A percentile compares a stretch with the other conserved stretches of the same genome.
Conservation (phyloP, 2,329 filamentous ascomycete species). For the Ramularia collo-cygni region DNA sequence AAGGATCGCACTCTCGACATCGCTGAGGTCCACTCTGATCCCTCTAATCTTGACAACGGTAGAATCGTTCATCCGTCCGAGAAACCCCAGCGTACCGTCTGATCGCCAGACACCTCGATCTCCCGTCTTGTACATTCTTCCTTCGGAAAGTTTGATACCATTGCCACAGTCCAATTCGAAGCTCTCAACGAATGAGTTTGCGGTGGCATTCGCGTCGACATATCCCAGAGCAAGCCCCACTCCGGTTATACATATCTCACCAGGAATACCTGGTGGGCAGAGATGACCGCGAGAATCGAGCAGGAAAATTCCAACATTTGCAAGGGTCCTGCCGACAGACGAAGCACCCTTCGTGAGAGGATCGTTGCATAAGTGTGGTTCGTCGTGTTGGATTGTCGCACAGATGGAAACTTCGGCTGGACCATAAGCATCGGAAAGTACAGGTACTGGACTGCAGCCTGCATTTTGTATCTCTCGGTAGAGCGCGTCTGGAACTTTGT, state of each 20-base stretch:
- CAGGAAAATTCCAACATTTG: slow-evolving; percentile 37
- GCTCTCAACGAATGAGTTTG: slow-evolving; percentile 9
- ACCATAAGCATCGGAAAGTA: slow-evolving; percentile 10
- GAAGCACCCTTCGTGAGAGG: slow-evolving; percentile 6
- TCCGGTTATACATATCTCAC: slow-evolving; percentile 40
- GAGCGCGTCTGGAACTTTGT: slow-evolving; percentile 18
- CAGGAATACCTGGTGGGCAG: slow-evolving; percentile 36
- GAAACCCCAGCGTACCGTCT: slow-evolving; percentile 32
- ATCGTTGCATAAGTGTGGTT: slow-evolving; percentile 1
- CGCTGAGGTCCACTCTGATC: slow-evolving; percentile 41
- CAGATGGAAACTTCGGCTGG: slow-evolving; percentile 14
- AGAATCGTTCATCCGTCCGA: slow-evolving; percentile 37
- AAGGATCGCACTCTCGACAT: slow-evolving; percentile 36
- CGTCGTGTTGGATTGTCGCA: slow-evolving; percentile 7
- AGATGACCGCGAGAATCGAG: slow-evolving; percentile 34
- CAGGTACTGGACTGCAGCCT: slow-evolving; percentile 1
- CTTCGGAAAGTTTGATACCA: slow-evolving; percentile 1
- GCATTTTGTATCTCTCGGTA: slow-evolving; percentile 5
- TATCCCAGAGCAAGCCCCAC: slow-evolving; percentile 34
- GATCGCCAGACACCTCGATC: slow-evolving; percentile 32
- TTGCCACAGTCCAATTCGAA: slow-evolving; percentile 1
- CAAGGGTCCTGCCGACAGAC: slow-evolving; percentile 20
- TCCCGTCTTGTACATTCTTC: slow-evolving; percentile 35
- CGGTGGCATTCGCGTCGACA: slow-evolving; percentile 18
- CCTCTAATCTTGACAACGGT: slow-evolving; percentile 43